Base-by-base conservation (phyloP, 2,329 filamentous ascomycete genomes). In the Penicillium paneum region DNA sequence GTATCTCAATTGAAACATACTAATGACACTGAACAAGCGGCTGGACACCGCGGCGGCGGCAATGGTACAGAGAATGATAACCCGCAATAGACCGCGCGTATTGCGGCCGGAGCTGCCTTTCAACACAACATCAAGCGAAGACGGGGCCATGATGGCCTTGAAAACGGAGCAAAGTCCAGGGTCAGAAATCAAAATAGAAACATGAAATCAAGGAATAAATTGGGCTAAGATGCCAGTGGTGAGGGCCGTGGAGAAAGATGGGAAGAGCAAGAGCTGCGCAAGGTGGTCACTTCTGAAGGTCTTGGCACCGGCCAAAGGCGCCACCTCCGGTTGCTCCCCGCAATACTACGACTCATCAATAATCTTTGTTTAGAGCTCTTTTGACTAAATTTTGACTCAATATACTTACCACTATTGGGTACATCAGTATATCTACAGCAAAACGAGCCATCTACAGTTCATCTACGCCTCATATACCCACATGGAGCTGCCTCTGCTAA, bases 1-100 rank as follows among this genome's bases (percentile, higher is more conserved):
- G 3, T 26, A 36, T 21, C 6, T 19, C 32, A 52, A 44, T 54
- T 57, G 45, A 53, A 58, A 83, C 89, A 73, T 85, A 93, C 94
- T 89, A 77, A 99, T 97, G 64, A 99, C 94, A 69, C 91, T 97
- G 83, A 99, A 99, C 65, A 99, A 82, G 76, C 94, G 90, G 76
- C 92, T 96, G 64, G 92, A 85, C 71, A 97, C 84, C 64, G 93
- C 91, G 59, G 94, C 92, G 55, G 85, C 91, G 62, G 94, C 94
- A 76, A 99, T 97, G 70, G 93, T 85, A 70, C 81, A 83, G 67
- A 99, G 85, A 78, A 99, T 99, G 70, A 95, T 82, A 66, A 97
- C 85, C 71, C 92, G 87, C 62, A 99, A 81, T 68, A 97, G 78
- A 62, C 90, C 88, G 74, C 92, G 86, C 60, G 90, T 90, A 75